Percentiles rank a stretch among this genome's conserved stretches.
Evolutionary conservation across 257 asterid species (phyloP).

Genomic region (Nicotiana undulata): DNA sequence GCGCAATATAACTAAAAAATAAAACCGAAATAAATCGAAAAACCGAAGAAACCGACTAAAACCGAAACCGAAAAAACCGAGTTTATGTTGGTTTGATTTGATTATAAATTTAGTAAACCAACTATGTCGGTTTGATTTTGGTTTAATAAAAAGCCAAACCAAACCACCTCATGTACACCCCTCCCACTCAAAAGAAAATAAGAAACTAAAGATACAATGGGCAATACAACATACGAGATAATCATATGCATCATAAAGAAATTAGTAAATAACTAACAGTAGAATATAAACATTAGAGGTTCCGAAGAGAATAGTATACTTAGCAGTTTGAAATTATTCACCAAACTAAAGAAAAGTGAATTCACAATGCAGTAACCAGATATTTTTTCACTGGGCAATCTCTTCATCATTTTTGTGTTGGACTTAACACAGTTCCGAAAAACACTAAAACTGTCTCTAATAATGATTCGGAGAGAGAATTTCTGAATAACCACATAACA

Average conservation of each 20-base stretch:
- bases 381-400: background rate
- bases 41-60: too few relatives aligned
- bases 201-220: too few relatives aligned
- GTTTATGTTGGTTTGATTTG: too few relatives aligned
- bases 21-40: too few relatives aligned
- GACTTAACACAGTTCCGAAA: background rate
- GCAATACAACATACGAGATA: background rate
- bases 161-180: too few relatives aligned
- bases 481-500: background rate
- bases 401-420: background rate
- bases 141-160: too few relatives aligned
- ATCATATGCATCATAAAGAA: background rate
- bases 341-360: background rate
- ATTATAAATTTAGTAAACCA: too few relatives aligned
- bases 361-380: background rate
- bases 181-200: too few relatives aligned
- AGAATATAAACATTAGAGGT: background rate
- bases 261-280: background rate
- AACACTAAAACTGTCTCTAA: background rate
- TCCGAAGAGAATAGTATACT: background rate
- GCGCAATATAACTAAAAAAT: too few relatives aligned
- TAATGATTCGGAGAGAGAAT: background rate
- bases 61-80: too few relatives aligned
- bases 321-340: background rate
- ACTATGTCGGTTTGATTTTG: too few relatives aligned